phyloP scores from a whole-genome alignment of 1,284 basidiomycete species.

The Xerocomus nothofagi region DNA sequence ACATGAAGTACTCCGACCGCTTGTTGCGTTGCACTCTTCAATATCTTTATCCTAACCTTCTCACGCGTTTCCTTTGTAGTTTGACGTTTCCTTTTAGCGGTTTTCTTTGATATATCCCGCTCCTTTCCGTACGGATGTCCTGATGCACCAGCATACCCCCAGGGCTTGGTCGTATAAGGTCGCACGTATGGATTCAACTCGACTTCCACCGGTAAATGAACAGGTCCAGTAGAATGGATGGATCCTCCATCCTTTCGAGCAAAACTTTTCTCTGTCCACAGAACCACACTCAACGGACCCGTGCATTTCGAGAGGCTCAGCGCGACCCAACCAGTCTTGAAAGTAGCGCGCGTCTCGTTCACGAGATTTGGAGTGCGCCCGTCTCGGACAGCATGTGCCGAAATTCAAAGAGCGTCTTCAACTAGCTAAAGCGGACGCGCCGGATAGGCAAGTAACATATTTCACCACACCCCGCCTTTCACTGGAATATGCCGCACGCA shows the following conservation, averaged over 20 bases:
- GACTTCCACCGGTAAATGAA: slow-evolving; percentile 45
- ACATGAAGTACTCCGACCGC: neutral
- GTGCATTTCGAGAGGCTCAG: slow-evolving; percentile 54
- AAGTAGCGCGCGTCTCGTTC: slow-evolving; percentile 58
- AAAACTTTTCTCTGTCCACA: slow-evolving; percentile 37
- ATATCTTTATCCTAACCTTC: slow-evolving; percentile 10
- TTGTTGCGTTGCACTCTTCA: slow-evolving; percentile 3
- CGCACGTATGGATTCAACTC: slow-evolving; percentile 54
- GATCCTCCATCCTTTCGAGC: slow-evolving; percentile 40
- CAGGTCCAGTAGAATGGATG: slow-evolving; percentile 59
- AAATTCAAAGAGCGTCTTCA: no score
- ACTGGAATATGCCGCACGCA: no score
- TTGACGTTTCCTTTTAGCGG: slow-evolving; percentile 36
- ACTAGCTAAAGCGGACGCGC: no score
- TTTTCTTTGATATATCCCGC: slow-evolving; percentile 43
- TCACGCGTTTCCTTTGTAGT: slow-evolving; percentile 24
- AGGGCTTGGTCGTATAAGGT: slow-evolving; percentile 55
- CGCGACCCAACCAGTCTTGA: slow-evolving; percentile 39
- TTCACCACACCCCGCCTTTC: no score
- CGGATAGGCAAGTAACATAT: no score
- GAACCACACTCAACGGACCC: slow-evolving; percentile 47
- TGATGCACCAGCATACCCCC: slow-evolving; percentile 56
- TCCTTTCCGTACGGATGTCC: slow-evolving; percentile 50
- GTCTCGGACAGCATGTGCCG: slow-evolving; percentile 29
- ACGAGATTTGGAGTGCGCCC: slow-evolving; percentile 34